Conservation (phyloP, 2,329 filamentous ascomycete genomes). For the Cladosporium oxysporum region DNA sequence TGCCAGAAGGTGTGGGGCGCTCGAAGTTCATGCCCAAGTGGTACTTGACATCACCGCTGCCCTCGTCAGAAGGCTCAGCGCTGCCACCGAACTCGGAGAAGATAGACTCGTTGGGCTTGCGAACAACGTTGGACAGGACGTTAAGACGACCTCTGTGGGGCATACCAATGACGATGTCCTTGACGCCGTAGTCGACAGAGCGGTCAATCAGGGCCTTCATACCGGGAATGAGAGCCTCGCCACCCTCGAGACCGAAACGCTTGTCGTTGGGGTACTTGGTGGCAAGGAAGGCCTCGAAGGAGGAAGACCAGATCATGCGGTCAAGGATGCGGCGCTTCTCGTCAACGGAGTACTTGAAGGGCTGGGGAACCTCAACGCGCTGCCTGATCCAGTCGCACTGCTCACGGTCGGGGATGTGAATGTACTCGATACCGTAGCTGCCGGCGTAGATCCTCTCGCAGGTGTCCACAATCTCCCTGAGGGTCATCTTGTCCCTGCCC, state of each 20-base stretch:
- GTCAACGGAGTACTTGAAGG: constrained; percentile 96
- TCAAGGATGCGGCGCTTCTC: constrained; percentile 98
- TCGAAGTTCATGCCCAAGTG: constrained; percentile 99
- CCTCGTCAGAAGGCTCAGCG: constrained; percentile 85
- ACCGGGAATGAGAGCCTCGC: constrained; percentile 92
- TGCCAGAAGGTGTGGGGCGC: constrained; percentile 94
- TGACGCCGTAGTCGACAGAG: constrained; percentile 96
- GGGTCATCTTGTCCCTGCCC: constrained; percentile 89
- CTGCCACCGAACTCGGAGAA: constrained; percentile 97
- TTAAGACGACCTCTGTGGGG: constrained; percentile 98
- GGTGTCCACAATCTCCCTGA: constrained; percentile 87
- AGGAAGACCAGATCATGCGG: constrained; percentile 96
- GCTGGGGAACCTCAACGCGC: constrained; percentile 87
- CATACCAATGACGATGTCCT: constrained; percentile 99
- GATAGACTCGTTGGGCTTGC: constrained; percentile 99
- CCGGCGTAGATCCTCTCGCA: constrained; percentile 97
- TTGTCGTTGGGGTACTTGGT: constrained; percentile 99
- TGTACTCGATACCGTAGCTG: constrained; percentile 97
- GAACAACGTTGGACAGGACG: constrained; percentile 95
- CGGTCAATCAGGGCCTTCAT: constrained; percentile 99
- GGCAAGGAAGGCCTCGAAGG: constrained; percentile 91
- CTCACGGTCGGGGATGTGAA: constrained; percentile 95
- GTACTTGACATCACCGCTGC: constrained; percentile 98
- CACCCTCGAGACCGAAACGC: constrained; percentile 96
- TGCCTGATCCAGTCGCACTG: constrained; percentile 98